phyloP scores from a whole-genome alignment of 1,139 yeast genomes.

The Saccharomyces pastorianus region DNA sequence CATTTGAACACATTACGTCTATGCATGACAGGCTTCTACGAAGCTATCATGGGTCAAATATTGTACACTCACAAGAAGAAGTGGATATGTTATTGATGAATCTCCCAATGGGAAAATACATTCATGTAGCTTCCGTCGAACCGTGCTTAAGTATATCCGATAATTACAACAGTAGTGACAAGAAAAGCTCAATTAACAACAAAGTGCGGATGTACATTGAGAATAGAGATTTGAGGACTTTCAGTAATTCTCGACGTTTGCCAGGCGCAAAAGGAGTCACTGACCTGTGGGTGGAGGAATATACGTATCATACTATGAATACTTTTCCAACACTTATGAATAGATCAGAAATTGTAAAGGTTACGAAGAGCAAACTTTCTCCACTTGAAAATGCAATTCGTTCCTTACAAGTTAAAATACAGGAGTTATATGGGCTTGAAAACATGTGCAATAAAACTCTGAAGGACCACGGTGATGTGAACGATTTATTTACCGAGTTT shows the following conservation, averaged over 20 bases:
- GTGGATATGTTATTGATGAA: slow-evolving; percentile 43
- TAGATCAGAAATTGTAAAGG: slow-evolving; percentile 59
- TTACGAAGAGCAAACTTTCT: slow-evolving; percentile 55
- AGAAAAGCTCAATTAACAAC: slow-evolving; percentile 17
- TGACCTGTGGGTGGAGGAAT: slow-evolving; percentile 85
- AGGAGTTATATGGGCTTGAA: slow-evolving; percentile 64
- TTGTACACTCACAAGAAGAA: slow-evolving; percentile 59
- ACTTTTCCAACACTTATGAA: slow-evolving; percentile 87
- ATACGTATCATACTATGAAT: slow-evolving; percentile 64
- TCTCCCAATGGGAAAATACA: slow-evolving; percentile 61
- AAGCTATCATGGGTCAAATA: slow-evolving; percentile 76
- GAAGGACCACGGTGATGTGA: slow-evolving; percentile 46
- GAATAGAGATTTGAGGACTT: slow-evolving; percentile 61
- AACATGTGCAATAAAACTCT: slow-evolving; percentile 49
- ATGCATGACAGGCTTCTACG: slow-evolving; percentile 70
- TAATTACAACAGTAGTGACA: slow-evolving; percentile 21
- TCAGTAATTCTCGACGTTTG: slow-evolving; percentile 60
- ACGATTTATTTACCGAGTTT: slow-evolving; percentile 53
- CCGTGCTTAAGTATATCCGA: slow-evolving; percentile 52
- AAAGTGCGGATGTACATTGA: slow-evolving; percentile 59
- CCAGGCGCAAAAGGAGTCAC: slow-evolving; percentile 69
- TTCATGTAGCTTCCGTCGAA: slow-evolving; percentile 65
- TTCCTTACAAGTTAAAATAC: slow-evolving; percentile 58
- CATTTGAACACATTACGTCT: slow-evolving; percentile 81
- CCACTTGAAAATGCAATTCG: slow-evolving; percentile 80